These are phyloP conservation scores for Leucosporidium scottii DNA, from an alignment of 768 basidiomycete genomes.

Conservation along the genomic window DNA sequence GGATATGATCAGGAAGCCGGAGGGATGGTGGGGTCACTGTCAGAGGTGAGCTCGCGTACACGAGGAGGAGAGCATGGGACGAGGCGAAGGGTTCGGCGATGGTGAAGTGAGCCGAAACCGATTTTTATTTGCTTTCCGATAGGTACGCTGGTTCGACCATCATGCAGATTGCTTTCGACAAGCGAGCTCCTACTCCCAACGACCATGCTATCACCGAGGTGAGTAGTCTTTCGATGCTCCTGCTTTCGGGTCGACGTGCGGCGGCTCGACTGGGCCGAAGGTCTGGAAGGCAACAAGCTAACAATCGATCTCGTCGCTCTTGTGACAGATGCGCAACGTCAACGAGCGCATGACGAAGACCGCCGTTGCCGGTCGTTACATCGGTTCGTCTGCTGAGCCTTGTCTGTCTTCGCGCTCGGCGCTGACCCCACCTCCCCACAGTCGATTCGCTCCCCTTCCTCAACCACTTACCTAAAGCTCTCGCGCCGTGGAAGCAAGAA, in stretches of 20 bases:
- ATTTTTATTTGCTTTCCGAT: too few species aligned
- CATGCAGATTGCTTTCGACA: slow-evolving; percentile 37
- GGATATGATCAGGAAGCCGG: slow-evolving; percentile 29
- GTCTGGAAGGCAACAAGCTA: background rate
- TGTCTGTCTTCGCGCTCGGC: too few species aligned
- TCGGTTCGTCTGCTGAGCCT: background rate
- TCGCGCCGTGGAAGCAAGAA: slow-evolving; percentile 35
- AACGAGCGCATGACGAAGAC: slow-evolving; percentile 35
- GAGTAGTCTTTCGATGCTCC: background rate
- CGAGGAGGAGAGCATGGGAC: background rate
- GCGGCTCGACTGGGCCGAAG: too few species aligned
- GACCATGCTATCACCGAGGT: slow-evolving; percentile 34
- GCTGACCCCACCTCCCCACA: background rate
- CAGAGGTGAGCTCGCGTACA: slow-evolving; percentile 21
- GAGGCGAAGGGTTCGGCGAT: too few species aligned
- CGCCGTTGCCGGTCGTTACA: slow-evolving; percentile 34
- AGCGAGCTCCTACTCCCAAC: slow-evolving; percentile 24
- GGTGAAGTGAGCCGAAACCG: too few species aligned
- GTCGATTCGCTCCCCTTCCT: slow-evolving; percentile 35
- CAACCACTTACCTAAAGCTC: slow-evolving; percentile 28
- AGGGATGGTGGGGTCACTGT: slow-evolving; percentile 32
- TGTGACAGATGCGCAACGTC: slow-evolving; percentile 11
- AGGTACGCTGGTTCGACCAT: slow-evolving; percentile 33
- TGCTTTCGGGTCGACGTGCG: too few species aligned
- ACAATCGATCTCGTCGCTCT: background rate